Base-by-base conservation (phyloP, 257 asterid genomes). In the Gardenia jasminoides region DNA sequence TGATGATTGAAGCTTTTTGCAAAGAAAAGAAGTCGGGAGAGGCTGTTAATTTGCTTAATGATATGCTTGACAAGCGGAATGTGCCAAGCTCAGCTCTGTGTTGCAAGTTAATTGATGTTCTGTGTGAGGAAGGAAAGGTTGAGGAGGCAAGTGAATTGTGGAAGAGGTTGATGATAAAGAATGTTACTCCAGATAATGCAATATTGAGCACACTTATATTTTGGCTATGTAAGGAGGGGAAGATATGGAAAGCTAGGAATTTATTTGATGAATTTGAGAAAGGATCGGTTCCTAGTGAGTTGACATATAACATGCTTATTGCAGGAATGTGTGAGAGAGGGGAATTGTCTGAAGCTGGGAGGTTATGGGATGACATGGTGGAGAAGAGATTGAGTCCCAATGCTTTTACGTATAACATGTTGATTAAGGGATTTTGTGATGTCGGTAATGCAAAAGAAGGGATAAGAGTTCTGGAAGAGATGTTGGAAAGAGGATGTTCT, bases 291-390 rank as follows among this genome's bases (percentile, higher is more conserved):
- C 98, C 99, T 58, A 91, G 97, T 70, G 89, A 85, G 67, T 79
- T 95, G 91, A 89, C 97, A 5, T 93, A 88, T 86, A 91, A 95
- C 82, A 84, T 83, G 54, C 97, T 95, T 54, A 93, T 95, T 80
- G 92, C 95, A 0, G 96, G 98, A 46, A 86, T 95, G 99, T 93
- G 98, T 70, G 98, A 90, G 64, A 81, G 54, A 59, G 99, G 98
- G 80, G 93, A 93, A 85, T 75, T 94, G 80, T 81, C 86, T 75
- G 98, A 94, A 81, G 99, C 97, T 24, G 99, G 97, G 76, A 91
- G 92, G 84, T 84, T 94, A 70, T 94, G 98, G 99, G 99, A 94
- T 83, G 91, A 91, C 76, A 91, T 94, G 99, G 91, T 91, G 76
- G 95, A 88, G 76, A 88, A 87, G 80, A 92, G 92, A 9, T 91